Conservation (phyloP, 1,284 basidiomycete genomes). For the Cryptococcus sp. region DNA sequence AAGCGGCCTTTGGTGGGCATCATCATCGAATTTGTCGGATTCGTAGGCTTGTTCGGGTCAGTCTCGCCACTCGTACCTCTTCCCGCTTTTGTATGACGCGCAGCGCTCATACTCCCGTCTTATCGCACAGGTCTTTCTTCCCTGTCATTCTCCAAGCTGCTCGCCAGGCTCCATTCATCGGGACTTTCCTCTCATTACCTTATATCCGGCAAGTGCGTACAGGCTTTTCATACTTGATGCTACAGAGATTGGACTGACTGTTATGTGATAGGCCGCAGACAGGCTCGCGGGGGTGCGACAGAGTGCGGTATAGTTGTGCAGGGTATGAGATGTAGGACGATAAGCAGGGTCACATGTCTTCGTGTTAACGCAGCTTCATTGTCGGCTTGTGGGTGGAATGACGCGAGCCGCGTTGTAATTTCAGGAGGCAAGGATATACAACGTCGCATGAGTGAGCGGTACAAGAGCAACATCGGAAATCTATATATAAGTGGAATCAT, state of each 20-base stretch:
- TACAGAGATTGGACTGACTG: background rate
- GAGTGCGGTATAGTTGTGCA: constrained; percentile 43
- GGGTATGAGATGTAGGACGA: too few species aligned
- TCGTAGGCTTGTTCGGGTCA: constrained; percentile 96
- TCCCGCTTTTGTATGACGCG: background rate
- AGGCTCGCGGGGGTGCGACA: constrained; percentile 51
- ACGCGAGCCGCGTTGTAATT: too few species aligned
- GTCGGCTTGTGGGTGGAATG: too few species aligned
- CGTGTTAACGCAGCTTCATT: too few species aligned
- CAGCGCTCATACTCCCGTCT: background rate
- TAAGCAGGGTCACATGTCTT: too few species aligned
- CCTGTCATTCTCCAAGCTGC: constrained; percentile 96
- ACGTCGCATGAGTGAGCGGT: too few species aligned
- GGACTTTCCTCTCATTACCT: constrained; percentile 80
- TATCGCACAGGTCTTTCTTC: constrained; percentile 84
- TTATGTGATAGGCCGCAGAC: constrained; percentile 42
- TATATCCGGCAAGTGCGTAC: constrained; percentile 64
- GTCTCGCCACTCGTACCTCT: constrained; percentile 36
- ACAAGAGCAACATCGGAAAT: too few species aligned
- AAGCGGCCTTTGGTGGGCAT: constrained; percentile 94
- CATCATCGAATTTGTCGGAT: constrained; percentile 91
- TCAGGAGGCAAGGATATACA: too few species aligned
- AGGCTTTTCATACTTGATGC: background rate
- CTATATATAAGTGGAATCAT: too few species aligned
- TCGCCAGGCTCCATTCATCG: constrained; percentile 90